A percentile compares a stretch with the other conserved stretches of the same genome.
Evolutionary conservation across 257 asterid species (phyloP).

Genomic region (Gentiana straminea): DNA sequence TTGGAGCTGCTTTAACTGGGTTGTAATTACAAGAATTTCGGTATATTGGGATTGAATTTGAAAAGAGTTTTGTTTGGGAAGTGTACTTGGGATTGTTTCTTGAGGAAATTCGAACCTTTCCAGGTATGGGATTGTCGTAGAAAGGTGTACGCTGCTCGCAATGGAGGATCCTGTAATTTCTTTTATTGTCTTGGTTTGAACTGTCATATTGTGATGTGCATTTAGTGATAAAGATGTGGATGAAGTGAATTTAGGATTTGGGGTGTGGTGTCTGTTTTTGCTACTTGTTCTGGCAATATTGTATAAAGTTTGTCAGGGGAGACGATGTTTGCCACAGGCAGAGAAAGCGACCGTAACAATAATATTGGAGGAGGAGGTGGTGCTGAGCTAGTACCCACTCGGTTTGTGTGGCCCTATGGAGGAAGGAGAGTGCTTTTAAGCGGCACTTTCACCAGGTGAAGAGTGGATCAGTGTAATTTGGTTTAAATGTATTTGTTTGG

Average conservation of each 20-base stretch:
- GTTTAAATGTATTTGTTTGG: slow-evolving; percentile 6
- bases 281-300: too few relatives aligned
- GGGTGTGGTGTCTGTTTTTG: too few relatives aligned
- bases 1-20: slow-evolving; percentile 2
- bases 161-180: slow-evolving; percentile 24
- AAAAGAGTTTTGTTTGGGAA: slow-evolving; percentile 2
- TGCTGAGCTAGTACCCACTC: slow-evolving; percentile 33
- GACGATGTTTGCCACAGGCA: slow-evolving; percentile 42
- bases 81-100: slow-evolving; percentile 16
- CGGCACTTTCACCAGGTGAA: slow-evolving; percentile 62
- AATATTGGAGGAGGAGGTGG: slow-evolving; percentile 23
- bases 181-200: background rate
- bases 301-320: slow-evolving; percentile 9
- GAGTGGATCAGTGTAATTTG: slow-evolving; percentile 10
- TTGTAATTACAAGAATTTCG: background rate
- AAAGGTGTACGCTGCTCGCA: slow-evolving; percentile 29
- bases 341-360: slow-evolving; percentile 28
- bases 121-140: slow-evolving; percentile 20
- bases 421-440: slow-evolving; percentile 57
- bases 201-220: too few relatives aligned
- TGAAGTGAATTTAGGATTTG: too few relatives aligned
- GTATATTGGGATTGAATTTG: slow-evolving; percentile 2
- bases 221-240: too few relatives aligned
- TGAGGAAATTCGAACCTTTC: background rate
- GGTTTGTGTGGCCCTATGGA: slow-evolving; percentile 73